Evolutionary conservation across 257 asterid species (phyloP).

Genomic region (Euphrasia confusa): DNA sequence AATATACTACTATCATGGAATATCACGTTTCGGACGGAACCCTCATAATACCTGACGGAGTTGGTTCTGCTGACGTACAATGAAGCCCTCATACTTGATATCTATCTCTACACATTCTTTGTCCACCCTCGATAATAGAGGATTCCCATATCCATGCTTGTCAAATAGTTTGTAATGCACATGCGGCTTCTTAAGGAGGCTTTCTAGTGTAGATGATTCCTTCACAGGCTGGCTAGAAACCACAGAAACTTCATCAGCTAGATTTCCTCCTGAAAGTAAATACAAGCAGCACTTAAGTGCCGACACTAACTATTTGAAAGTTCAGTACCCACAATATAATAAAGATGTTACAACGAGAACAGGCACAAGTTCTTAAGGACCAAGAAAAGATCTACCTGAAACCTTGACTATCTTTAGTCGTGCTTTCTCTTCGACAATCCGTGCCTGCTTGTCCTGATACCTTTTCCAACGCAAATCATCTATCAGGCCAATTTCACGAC

Average conservation of each 20-base stretch:
- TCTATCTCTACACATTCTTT: conserved; percentile 92
- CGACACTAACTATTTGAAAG: conserved; percentile 5
- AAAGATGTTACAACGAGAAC: background rate
- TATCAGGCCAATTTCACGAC: conserved; percentile 87
- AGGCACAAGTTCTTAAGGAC: conserved; percentile 6
- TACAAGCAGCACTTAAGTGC: conserved; percentile 2
- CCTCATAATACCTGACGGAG: conserved; percentile 68
- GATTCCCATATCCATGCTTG: conserved; percentile 89
- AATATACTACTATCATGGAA: background rate
- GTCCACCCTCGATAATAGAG: conserved; percentile 59
- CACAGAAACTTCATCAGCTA: conserved; percentile 64
- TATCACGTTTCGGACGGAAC: background rate
- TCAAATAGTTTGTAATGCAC: conserved; percentile 68
- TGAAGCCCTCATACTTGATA: conserved; percentile 93
- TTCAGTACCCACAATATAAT: conserved; percentile 5
- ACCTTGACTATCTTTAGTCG: conserved; percentile 63
- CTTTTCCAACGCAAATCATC: conserved; percentile 73
- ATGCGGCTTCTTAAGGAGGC: conserved; percentile 95
- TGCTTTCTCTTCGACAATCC: conserved; percentile 71
- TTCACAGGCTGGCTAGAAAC: conserved; percentile 82
- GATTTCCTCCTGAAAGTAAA: conserved; percentile 59
- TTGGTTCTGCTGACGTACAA: conserved; percentile 79
- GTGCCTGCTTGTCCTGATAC: conserved; percentile 82
- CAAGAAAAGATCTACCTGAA: conserved; percentile 53
- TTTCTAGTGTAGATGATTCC: conserved; percentile 77